Base-by-base conservation (phyloP, 2,329 filamentous ascomycete genomes). In the Paramyrothecium sp. region DNA sequence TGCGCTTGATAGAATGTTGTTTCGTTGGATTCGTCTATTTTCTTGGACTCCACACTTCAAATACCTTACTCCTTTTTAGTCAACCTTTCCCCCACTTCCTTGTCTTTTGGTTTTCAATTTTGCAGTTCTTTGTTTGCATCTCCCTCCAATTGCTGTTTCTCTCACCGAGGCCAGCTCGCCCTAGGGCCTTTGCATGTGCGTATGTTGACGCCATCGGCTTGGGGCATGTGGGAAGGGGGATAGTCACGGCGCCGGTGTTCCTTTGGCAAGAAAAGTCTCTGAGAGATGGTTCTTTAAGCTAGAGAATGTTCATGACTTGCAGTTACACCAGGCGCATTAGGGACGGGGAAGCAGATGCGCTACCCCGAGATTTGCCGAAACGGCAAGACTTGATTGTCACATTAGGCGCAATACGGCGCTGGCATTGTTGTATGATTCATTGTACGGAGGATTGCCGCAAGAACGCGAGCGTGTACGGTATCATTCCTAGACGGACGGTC, bases 31-130 rank as follows among this genome's bases (percentile, higher is more conserved):
- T 53, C 53, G 30, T 44, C 23, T 58, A 52, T 34, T 56, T 53
- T 49, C 44, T 60, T 53, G 54, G 50, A 23, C 34, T 34, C 51
- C 21, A 20, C 51, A 38, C 53, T 54, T 58, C 46, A 13, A 48
- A 30, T 44, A 49, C 48, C 46, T 22, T 60, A 58, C 53, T 56
- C 58, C 41, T 54, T 60, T 60, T 58, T 59, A 59, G 56, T 60
- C 30, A 22, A 41, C 21, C n/a, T 22, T 50, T 50, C 22, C 33
- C 22, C 33, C 17, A 3, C 30, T n/a, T 51, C 16, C 33, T 20
- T 51, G 55, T 60, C 30, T 50, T 38, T 47, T 53, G 34, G 51
- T 23, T 54, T 53, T 54, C 20, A 44, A 26, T n/a, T 4, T 49
- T 54, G 46, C 47, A 54, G 16, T 47, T n/a, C 20, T 54, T 41